Evolutionary conservation across 768 basidiomycete species (phyloP).

Genomic region (Chalciporus piperatus): DNA sequence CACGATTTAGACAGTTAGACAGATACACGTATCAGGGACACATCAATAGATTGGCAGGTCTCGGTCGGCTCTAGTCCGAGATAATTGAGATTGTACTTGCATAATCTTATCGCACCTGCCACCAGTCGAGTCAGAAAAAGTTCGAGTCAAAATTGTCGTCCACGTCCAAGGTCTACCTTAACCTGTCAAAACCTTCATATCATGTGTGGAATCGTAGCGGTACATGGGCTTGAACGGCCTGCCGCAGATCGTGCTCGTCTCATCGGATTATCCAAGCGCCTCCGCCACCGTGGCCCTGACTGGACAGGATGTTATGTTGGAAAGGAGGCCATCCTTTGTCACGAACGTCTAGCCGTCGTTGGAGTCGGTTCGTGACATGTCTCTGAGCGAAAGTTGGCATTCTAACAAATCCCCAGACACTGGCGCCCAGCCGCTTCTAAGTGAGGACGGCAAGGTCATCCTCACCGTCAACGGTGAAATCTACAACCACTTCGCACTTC

Average conservation of each 20-base stretch:
- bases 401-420: slow-evolving; percentile 56
- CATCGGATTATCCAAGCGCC: slow-evolving; percentile 84
- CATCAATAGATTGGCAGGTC: too few relatives aligned
- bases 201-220: slow-evolving; percentile 94
- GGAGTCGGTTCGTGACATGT: slow-evolving; percentile 74
- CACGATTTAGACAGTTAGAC: too few relatives aligned
- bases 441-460: slow-evolving; percentile 77
- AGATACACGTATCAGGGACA: too few relatives aligned
- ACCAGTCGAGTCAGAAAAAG: not conserved
- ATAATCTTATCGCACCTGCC: not conserved
- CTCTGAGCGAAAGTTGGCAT: not conserved
- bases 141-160: too few relatives aligned
- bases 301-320: slow-evolving; percentile 97
- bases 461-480: slow-evolving; percentile 99
- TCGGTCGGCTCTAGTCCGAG: too few relatives aligned
- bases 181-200: slow-evolving; percentile 6
- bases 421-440: slow-evolving; percentile 91
- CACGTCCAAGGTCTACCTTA: not conserved
- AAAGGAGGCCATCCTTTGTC: slow-evolving; percentile 77
- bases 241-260: slow-evolving; percentile 64
- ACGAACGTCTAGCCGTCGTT: slow-evolving; percentile 96
- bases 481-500: slow-evolving; percentile 90
- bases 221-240: slow-evolving; percentile 77
- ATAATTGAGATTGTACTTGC: too few relatives aligned
- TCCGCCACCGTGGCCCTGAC: slow-evolving; percentile 94